Evolutionary conservation across 208 protist genomes (phyloP).

Genomic region (Crithidia mellificae): DNA sequence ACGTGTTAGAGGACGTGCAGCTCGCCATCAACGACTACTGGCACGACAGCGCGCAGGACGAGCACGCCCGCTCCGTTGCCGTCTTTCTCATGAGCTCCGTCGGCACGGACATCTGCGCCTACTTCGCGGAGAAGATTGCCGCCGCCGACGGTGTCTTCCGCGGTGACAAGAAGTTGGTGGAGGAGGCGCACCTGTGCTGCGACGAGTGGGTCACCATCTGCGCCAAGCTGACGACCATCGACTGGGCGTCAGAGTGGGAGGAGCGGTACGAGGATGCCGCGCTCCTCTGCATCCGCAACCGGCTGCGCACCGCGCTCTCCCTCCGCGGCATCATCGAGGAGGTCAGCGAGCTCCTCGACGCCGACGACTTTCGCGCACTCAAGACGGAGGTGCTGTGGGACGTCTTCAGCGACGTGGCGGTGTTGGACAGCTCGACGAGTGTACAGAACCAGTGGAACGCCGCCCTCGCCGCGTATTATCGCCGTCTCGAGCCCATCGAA

Average conservation of each 20-base stretch:
- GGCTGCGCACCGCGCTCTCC: constrained; percentile 53
- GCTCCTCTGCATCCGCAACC: constrained; percentile 50
- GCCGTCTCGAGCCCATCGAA: constrained; percentile 83
- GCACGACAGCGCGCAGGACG: constrained; percentile 82
- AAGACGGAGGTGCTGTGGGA: constrained; percentile 82
- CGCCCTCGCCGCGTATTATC: constrained; percentile 72
- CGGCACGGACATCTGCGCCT: constrained; percentile 65
- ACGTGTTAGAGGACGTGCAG: constrained; percentile 81
- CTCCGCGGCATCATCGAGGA: constrained; percentile 78
- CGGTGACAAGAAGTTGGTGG: constrained; percentile 50
- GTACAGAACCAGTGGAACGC: constrained; percentile 70
- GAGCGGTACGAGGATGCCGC: constrained; percentile 61
- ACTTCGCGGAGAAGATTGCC: constrained; percentile 53
- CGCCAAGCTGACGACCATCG: constrained; percentile 76
- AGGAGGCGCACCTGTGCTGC: constrained; percentile 66
- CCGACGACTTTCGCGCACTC: constrained; percentile 48
- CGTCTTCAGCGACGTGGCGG: constrained; percentile 63
- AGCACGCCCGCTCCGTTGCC: constrained; percentile 60
- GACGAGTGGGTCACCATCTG: constrained; percentile 82
- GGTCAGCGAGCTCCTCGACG: constrained; percentile 64
- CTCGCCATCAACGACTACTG: constrained; percentile 83
- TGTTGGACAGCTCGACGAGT: constrained; percentile 59
- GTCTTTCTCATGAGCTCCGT: constrained; percentile 84
- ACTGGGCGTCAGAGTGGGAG: constrained; percentile 71
- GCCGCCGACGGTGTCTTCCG: constrained; percentile 57